Base-by-base conservation (phyloP, 768 basidiomycete species). In the Daedaleopsis sinensis region DNA sequence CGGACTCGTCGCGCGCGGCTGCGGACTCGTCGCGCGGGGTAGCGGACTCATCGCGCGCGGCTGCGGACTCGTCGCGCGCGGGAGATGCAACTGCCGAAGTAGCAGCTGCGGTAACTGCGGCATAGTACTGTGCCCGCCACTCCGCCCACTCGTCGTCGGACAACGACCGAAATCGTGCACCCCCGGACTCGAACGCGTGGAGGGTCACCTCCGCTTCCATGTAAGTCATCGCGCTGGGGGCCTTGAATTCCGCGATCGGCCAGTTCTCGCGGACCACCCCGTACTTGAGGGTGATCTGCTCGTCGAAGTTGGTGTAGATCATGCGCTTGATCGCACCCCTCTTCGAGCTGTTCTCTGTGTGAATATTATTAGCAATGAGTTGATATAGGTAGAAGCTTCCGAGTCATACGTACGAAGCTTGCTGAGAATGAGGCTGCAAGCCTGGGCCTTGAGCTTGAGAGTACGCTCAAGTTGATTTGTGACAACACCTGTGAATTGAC, bases 221-320 rank as follows among this genome's bases (percentile, higher is more conserved):
- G 12, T 59, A 62, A 15, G 36, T 52, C n/a, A 70, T 38, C 10
- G 44, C 35, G 19, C 67, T 55, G 1, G 68, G 70, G 10, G 49
- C 27, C 12, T n/a, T 42, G 64, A 71, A 68, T 16, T 55, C 46
- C 8, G 37, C 16, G 19, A 68, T 65, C 6, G 68, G 70, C 70
- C 70, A 71, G 52, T 53, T 55, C 32, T 68, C 62, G 43, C 65
- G 13, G 38, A 67, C 57, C 23, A 71, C 55, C 43, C 63, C 54
- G 43, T 65, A 51, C 43, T 21, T 50, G 9, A 24, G 18, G 10
- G 70, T 71, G 55, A 71, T 65, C 27, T 61, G 56, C 1, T 52
- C 32, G 16, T 66, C 65, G 55, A 70, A 70, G 37, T 65, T 64
- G 19, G 37, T 19, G 46, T 71, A 70, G 39, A 19, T 47, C 70